phyloP scores from a whole-genome alignment of 1,139 yeast genomes.

The Debaryomycetaceae sp. region DNA sequence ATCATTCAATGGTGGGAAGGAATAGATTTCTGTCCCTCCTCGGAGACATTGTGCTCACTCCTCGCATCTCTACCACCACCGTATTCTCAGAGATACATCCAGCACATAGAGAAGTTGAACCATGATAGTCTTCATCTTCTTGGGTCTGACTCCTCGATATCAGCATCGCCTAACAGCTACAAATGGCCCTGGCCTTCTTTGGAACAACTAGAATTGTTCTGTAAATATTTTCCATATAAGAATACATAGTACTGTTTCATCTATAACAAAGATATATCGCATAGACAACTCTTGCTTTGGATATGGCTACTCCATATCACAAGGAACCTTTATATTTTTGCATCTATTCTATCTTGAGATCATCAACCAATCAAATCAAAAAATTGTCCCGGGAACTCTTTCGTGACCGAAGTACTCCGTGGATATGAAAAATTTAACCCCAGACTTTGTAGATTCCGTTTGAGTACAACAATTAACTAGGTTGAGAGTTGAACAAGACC shows the following conservation, averaged over 20 bases:
- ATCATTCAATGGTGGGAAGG: constrained; percentile 59
- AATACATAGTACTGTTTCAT: background rate
- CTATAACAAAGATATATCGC: background rate
- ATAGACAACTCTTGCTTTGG: background rate
- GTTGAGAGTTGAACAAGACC: background rate
- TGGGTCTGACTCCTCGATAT: background rate
- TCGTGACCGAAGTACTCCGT: constrained; percentile 7
- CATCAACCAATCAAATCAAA: constrained; percentile 12
- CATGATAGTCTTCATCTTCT: constrained; percentile 9
- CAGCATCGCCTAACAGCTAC: constrained; percentile 1
- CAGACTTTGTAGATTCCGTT: constrained; percentile 8
- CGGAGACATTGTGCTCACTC: constrained; percentile 31
- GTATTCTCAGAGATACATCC: constrained; percentile 36
- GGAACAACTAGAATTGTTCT: constrained; percentile 10
- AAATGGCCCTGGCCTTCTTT: constrained; percentile 27
- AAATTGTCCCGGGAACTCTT: constrained; percentile 3
- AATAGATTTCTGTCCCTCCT: constrained; percentile 45
- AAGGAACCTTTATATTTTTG: background rate
- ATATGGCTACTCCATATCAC: too few species aligned
- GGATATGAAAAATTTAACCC: constrained; percentile 5
- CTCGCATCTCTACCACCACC: constrained; percentile 39
- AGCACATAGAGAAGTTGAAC: constrained; percentile 31
- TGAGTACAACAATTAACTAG: background rate
- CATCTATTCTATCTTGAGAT: background rate
- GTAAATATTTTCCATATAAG: background rate